These are phyloP conservation scores for Lentinula detonsa DNA, from an alignment of 768 basidiomycete species.

Conservation along the genomic window DNA sequence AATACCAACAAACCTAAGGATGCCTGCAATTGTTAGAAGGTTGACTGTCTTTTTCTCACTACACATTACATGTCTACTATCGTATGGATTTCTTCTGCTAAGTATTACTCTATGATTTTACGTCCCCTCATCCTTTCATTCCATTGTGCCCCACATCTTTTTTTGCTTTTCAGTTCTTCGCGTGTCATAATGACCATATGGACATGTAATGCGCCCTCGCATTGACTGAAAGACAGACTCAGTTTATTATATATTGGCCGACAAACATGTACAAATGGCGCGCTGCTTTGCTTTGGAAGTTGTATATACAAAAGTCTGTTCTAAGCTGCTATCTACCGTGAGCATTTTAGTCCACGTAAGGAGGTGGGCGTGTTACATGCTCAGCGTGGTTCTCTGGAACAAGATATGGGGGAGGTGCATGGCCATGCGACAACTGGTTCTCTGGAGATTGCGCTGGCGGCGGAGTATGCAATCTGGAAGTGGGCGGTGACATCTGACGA, in stretches of 20 bases:
- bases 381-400: conserved; percentile 42
- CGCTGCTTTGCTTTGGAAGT: too few relatives aligned
- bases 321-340: not conserved
- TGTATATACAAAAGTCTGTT: not conserved
- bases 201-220: not conserved
- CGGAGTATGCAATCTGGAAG: conserved; percentile 21
- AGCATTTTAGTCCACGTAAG: conserved; percentile 48
- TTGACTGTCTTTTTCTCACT: conserved; percentile 9
- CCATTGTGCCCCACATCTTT: conserved; percentile 6
- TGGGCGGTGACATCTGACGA: conserved; percentile 24
- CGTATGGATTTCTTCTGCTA: not conserved
- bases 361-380: conserved; percentile 51
- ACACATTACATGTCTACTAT: conserved; percentile 9
- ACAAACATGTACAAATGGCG: too few relatives aligned
- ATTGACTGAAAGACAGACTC: not conserved
- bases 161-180: not conserved
- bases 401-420: conserved; percentile 79
- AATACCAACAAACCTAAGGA: conserved; percentile 62
- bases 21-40: conserved; percentile 72
- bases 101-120: not conserved
- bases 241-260: not conserved
- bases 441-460: conserved; percentile 27
- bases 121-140: not conserved
- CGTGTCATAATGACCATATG: conserved; percentile 12
- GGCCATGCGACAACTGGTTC: conserved; percentile 35